Conservation (phyloP, 108 stramenopile genomes). For the Skeletonema grethae region DNA sequence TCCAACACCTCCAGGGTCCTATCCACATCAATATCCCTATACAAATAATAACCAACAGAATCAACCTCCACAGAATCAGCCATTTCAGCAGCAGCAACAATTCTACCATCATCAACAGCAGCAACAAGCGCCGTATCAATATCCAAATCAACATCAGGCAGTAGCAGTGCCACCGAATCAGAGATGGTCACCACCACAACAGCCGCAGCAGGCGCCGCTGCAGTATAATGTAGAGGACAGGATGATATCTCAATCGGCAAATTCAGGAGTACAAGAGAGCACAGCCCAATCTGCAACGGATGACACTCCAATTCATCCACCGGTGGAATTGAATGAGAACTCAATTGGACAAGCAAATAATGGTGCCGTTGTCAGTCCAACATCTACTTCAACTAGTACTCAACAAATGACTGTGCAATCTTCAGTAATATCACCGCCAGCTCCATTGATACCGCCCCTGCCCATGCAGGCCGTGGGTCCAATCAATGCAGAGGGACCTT, state of each 20-base stretch:
- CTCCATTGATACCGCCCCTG: conserved; percentile 8
- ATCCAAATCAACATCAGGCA: background rate
- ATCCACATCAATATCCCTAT: conserved; percentile 27
- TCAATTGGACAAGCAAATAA: background rate
- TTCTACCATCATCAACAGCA: background rate
- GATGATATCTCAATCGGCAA: background rate
- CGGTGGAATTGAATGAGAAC: background rate
- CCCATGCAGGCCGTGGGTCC: conserved; percentile 2
- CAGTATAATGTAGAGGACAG: background rate
- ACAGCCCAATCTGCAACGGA: conserved; percentile 6
- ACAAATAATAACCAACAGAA: conserved; percentile 4
- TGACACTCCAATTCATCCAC: background rate
- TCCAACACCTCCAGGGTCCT: conserved; percentile 33
- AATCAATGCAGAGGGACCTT: conserved; percentile 27
- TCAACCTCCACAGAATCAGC: conserved; percentile 16
- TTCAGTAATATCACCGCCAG: conserved; percentile 10
- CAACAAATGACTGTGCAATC: conserved; percentile 21
- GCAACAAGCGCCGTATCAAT: conserved; percentile 3
- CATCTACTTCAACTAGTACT: conserved; percentile 1
- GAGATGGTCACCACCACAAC: conserved; percentile 1
- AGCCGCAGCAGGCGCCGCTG: background rate
- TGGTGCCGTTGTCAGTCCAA: background rate
- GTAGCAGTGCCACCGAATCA: background rate
- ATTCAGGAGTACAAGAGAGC: background rate
- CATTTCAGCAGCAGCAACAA: conserved; percentile 8